phyloP scores from a whole-genome alignment of 176 grass and related monocot species.

The Pharus latifolius region DNA sequence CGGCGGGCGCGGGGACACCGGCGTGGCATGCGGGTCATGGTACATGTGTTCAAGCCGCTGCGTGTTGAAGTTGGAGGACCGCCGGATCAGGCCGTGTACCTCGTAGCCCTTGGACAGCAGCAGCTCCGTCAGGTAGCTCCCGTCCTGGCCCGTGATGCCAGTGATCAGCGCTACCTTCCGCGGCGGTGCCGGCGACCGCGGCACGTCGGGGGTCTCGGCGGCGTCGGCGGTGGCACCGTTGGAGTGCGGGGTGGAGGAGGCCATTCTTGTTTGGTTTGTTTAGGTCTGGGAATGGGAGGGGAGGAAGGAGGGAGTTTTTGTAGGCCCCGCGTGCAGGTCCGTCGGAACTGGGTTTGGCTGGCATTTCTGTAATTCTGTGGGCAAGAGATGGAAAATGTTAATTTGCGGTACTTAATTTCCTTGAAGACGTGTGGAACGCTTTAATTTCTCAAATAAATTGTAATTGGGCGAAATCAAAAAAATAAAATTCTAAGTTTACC shows the following conservation, averaged over 20 bases:
- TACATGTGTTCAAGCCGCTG: slow-evolving; percentile 83
- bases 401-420: too few species aligned
- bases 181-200: slow-evolving; percentile 10
- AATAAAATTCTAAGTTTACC: too few species aligned
- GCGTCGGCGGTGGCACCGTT: slow-evolving; percentile 14
- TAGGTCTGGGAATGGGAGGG: slow-evolving; percentile 14
- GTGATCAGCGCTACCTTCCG: slow-evolving; percentile 88
- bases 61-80: slow-evolving; percentile 99
- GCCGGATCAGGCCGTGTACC: slow-evolving; percentile 94
- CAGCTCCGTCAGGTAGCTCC: slow-evolving; percentile 90
- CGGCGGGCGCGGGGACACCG: slow-evolving; percentile 41
- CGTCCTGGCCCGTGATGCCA: slow-evolving; percentile 95
- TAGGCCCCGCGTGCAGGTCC: slow-evolving; percentile 4
- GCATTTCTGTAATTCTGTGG: too few species aligned
- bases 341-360: background rate
- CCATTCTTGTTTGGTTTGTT: background rate
- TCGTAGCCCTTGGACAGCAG: slow-evolving; percentile 82
- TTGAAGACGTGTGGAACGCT: too few species aligned
- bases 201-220: background rate
- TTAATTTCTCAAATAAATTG: too few species aligned
- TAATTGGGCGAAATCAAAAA: too few species aligned
- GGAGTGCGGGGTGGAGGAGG: slow-evolving; percentile 18
- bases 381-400: too few species aligned
- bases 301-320: slow-evolving; percentile 11
- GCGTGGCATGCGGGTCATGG: slow-evolving; percentile 76